These are phyloP conservation scores for Oryza longistaminata DNA, from an alignment of 176 grass and related monocot species.

Conservation along the genomic window DNA sequence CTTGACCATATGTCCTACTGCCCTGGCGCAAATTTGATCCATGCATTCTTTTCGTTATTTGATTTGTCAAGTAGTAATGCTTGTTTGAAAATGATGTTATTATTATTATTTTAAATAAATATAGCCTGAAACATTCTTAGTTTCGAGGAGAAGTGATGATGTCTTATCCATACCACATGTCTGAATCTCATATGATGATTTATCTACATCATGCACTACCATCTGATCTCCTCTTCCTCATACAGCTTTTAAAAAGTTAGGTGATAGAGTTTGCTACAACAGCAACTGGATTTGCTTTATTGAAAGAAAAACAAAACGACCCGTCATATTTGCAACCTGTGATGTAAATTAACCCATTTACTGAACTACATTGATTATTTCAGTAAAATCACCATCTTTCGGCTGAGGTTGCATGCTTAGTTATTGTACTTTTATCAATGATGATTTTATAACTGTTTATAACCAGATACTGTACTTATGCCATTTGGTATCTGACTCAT, in stretches of 20 bases:
- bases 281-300: not conserved
- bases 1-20: not conserved
- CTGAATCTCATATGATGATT: constrained; percentile 32
- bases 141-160: constrained; percentile 27
- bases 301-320: too few species aligned
- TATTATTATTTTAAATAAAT: not conserved
- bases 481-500: constrained; percentile 22
- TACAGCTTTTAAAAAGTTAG: not conserved
- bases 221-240: constrained; percentile 33
- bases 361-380: constrained; percentile 32
- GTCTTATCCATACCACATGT: constrained; percentile 9
- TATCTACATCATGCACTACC: constrained; percentile 28
- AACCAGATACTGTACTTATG: not conserved
- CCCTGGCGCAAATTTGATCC: too few species aligned
- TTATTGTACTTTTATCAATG: not conserved
- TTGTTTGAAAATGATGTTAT: not conserved
- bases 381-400: constrained; percentile 28
- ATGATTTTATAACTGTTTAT: not conserved
- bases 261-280: not conserved
- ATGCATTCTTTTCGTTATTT: too few species aligned
- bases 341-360: constrained; percentile 16
- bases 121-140: not conserved
- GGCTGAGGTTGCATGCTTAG: constrained; percentile 11
- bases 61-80: too few species aligned
- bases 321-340: constrained; percentile 15